Conservation (phyloP, 495 filamentous ascomycete species). For the Talaromyces borbonicus region DNA sequence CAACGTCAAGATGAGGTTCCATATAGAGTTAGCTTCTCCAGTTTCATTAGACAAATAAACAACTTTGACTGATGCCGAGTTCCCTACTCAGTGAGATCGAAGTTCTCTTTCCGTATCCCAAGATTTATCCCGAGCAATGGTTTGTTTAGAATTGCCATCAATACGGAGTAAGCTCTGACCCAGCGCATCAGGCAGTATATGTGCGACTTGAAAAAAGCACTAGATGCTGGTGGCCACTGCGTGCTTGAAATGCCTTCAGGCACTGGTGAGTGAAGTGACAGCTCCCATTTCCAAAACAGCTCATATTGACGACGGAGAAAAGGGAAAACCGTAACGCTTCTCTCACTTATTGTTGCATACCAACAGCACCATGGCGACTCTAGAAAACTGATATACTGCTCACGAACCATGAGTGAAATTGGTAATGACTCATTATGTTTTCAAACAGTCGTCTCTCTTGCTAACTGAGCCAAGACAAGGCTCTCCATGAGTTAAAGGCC, state of each 20-base stretch:
- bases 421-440: too few species aligned
- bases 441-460: slow-evolving; percentile 76
- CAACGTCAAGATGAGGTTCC: slow-evolving; percentile 75
- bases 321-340: slow-evolving; percentile 80
- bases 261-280: slow-evolving; percentile 47
- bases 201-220: slow-evolving; percentile 93
- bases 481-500: slow-evolving; percentile 78
- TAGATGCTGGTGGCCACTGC: slow-evolving; percentile 90
- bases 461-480: slow-evolving; percentile 66
- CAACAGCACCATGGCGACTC: slow-evolving; percentile 86
- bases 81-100: slow-evolving; percentile 60
- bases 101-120: slow-evolving; percentile 92
- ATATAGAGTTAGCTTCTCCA: slow-evolving; percentile 64
- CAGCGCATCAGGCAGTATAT: slow-evolving; percentile 58
- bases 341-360: slow-evolving; percentile 94
- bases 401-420: slow-evolving; percentile 54
- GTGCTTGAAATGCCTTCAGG: slow-evolving; percentile 99
- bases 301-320: neutral
- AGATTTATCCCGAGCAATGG: slow-evolving; percentile 98
- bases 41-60: slow-evolving; percentile 3
- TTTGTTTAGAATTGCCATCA: slow-evolving; percentile 16
- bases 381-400: slow-evolving; percentile 96
- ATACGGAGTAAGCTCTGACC: slow-evolving; percentile 1
- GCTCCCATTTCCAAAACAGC: neutral
- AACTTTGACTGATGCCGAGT: slow-evolving; percentile 2